Evolutionary conservation across 1,284 basidiomycete genomes (phyloP), one percentile per base, ranked within the genome.

Genomic region (Athelia sp.): DNA sequence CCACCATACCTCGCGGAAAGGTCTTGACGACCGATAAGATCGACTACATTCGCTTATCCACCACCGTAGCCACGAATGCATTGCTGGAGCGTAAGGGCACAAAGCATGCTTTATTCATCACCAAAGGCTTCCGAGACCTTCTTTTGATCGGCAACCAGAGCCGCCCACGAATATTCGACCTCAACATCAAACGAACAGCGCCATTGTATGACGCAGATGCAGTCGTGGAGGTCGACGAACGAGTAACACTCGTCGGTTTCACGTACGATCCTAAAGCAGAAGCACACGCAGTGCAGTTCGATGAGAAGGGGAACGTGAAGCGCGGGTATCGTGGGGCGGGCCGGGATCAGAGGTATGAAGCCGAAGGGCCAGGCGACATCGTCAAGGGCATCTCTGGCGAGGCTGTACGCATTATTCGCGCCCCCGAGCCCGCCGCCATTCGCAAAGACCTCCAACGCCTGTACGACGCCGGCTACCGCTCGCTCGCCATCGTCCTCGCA

Each of bases 21-120:
- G 78, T 82, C 46, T 76, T 95, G 17, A 78, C 85, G 15, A 92
- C 90, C 0, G 75, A 86, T 54, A 91, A 93, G 68, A 92, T 98
- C 52, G 93, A 96, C 58, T 94, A 92, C 63, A 93, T 97, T 54
- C 82, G 94, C 15, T 74, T 98, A 2, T 93, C 90, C 0, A 98
- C 96, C 0, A 99, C 96, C 0, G 93, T 98, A 2, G 96, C 93
- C 0, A 99, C 96, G 15, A 99, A 98, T 59, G 95, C 96, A 0
- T 77, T 99, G 0, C 78, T 99, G 4, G 96, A 98, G 64, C 84
- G 96, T 34, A 95, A 94, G 64, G 96, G 96, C 1, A 85, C 92
- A 60, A 84, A 85, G 55, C 93, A 97, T 53, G 96, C 93, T 0
- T 74, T 99, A 19, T 70, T 98, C 17, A 97, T 95, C 61, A 98